Conservation (phyloP, 441 rosid species). For the Pelargonium fulgidum region DNA sequence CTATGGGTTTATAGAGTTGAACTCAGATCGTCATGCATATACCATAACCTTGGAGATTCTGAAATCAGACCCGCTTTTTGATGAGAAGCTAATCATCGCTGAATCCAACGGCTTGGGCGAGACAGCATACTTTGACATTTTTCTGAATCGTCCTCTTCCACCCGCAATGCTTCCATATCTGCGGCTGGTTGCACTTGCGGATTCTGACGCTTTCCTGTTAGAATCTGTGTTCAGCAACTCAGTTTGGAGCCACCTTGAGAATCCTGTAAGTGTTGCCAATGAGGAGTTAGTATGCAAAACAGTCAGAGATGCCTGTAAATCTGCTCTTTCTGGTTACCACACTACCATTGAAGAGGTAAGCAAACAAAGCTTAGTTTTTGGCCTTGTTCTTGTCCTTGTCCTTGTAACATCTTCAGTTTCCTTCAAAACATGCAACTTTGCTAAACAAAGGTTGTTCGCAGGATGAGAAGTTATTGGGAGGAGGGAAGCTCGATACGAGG, state of each 20-base stretch:
- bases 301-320: conserved; percentile 71
- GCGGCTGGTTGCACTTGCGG: conserved; percentile 72
- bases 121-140: conserved; percentile 53
- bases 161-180: conserved; percentile 61
- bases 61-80: conserved; percentile 51
- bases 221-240: conserved; percentile 76
- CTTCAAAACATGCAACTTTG: background rate
- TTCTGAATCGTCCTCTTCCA: conserved; percentile 62
- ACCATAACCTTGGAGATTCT: conserved; percentile 67
- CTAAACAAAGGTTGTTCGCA: conserved; percentile 22
- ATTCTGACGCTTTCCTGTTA: conserved; percentile 75
- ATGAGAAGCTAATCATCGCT: conserved; percentile 81
- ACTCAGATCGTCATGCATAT: conserved; percentile 53
- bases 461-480: conserved; percentile 64
- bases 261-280: conserved; percentile 67
- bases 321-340: conserved; percentile 65
- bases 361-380: too few relatives aligned
- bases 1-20: conserved; percentile 75
- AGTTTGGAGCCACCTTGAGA: conserved; percentile 80
- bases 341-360: conserved; percentile 79
- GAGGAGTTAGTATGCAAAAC: conserved; percentile 76
- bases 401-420: too few relatives aligned
- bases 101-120: conserved; percentile 66
- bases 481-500: conserved; percentile 37
- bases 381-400: too few relatives aligned